These are phyloP conservation scores for Diplodia sapinea DNA, from an alignment of 2,329 filamentous ascomycete species.

Conservation along the genomic window DNA sequence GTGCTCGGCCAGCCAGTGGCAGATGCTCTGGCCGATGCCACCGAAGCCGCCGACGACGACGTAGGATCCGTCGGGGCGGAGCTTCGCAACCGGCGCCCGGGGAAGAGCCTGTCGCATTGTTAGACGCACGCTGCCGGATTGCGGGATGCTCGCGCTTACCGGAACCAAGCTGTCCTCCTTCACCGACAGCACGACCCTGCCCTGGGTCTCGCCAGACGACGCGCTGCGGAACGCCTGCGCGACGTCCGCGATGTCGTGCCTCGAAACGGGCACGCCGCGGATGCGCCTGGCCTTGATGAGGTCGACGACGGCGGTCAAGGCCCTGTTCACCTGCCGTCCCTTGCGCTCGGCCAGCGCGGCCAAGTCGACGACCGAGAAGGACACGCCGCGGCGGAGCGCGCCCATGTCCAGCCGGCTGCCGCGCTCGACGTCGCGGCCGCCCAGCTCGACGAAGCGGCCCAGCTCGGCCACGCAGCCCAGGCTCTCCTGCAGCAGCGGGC, in stretches of 20 bases:
- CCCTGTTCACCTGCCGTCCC: too few relatives aligned
- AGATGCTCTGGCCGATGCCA: slow-evolving; percentile 36
- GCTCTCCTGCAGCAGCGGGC: slow-evolving; percentile 37
- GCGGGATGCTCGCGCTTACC: too few relatives aligned
- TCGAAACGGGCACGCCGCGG: too few relatives aligned
- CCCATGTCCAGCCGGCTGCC: slow-evolving; percentile 28
- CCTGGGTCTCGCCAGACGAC: too few relatives aligned
- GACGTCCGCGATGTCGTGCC: too few relatives aligned
- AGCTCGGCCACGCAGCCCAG: slow-evolving; percentile 40
- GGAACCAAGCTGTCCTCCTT: too few relatives aligned
- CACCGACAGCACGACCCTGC: too few relatives aligned
- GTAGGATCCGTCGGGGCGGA: slow-evolving; percentile 37
- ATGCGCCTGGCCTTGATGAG: not conserved
- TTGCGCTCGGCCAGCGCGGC: too few relatives aligned
- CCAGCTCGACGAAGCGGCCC: slow-evolving; percentile 41
- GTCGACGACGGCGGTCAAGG: not conserved
- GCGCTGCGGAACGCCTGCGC: too few relatives aligned
- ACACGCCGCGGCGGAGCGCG: slow-evolving; percentile 33
- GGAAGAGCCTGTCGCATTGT: not conserved
- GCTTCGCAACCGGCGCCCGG: not conserved
- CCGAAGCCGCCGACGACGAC: slow-evolving; percentile 40
- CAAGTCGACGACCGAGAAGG: slow-evolving; percentile 19
- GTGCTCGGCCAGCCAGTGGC: slow-evolving; percentile 36
- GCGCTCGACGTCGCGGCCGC: slow-evolving; percentile 27
- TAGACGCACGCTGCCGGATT: slow-evolving; percentile 24